Evolutionary conservation across 345 rosid genomes (phyloP), one percentile per base, ranked within the genome.

Genomic region (Citrus hindsii): DNA sequence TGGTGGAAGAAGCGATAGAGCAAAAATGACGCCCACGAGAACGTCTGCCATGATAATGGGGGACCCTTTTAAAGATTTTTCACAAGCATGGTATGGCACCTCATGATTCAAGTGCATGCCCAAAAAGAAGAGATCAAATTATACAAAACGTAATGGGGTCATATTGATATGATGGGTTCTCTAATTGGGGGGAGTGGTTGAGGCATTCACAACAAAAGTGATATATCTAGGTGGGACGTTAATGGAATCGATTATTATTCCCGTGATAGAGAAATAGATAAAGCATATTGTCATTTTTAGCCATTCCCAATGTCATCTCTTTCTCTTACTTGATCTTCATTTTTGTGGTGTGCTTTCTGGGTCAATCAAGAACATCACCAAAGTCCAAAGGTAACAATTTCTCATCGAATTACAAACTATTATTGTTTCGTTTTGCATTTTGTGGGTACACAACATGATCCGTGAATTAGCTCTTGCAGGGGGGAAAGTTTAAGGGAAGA

Each of bases 191-290:
- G 42, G 38, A 80, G 90, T 83, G 81, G 88, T 83, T 77, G 88
- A 79, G 74, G 79, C 85, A 82, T 78, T 80, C 82, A 73, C 25
- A 35, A 75, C 83, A 55, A 33, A 76, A 79, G 83, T 79, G 65
- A 81, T 62, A 77, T 51, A 67, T 81, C 32, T 78, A 51, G 88
- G 83, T 85, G 77, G 70, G 76, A 69, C 64, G 77, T 82, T 76
- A 81, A 85, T 77, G 78, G 81, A 76, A 55, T 53, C 70, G 74
- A 81, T 78, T 71, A 80, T 55, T 70, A 74, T 40, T 58, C 85
- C 71, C 79, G 85, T 87, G 88, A 83, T 67, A 21, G 32, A 24
- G 33, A 75, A 69, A 61, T 9, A 13, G 42, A 48, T 14, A 73
- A 73, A 65, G 71, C 81, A 79, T 19, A 33, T 24, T 59, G 56